Base-by-base conservation (phyloP, 23 red algal genomes). In the Cyanidioschyzon merolae region DNA sequence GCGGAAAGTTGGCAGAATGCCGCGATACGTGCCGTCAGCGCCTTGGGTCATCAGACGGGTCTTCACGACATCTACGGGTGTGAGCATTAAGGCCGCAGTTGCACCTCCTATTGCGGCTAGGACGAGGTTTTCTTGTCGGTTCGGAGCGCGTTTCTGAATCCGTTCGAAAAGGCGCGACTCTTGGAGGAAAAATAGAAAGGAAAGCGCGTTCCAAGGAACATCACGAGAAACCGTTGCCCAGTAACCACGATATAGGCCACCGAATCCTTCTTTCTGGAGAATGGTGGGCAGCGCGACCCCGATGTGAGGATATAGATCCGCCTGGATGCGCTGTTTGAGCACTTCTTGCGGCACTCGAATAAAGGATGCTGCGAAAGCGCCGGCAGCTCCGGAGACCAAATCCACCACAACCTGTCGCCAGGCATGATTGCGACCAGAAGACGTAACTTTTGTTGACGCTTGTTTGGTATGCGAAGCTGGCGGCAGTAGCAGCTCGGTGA, bases 141-240 rank as follows among this genome's bases (percentile, higher is more conserved):
- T 84, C 15, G 94, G 88, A 31, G 63, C 51, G 38, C 88, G 82
- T 34, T 80, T 77, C 80, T 76, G 84, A 26, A 85, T 1, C 3
- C 54, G 31, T 78, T 58, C 75, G 68, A 98, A 98, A 21, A 91
- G 71, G 50, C 76, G 76, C 88, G 90, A 89, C 2, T 77, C 79
- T 80, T 91, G 88, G 0, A 76, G 84, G 59, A 90, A 88, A 67
- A 98, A 98, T 81, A 98, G 74, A 77, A 98, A 98, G 18, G 85
- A 85, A 26, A 98, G 83, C n/a, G 94, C 94, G 79, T 98, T 98
- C 94, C 94, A 98, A 1, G 94, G 94, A 18, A 98, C 88, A 71
- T 98, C 94, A 31, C 94, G 83, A 21, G 88, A 91, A 37, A 98
- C 85, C 21, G 94, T 98, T 38, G 94, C 94, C 40, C 88, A 40